Base-by-base conservation (phyloP, 1,139 yeast species). In the Suhomyces terraborum region DNA sequence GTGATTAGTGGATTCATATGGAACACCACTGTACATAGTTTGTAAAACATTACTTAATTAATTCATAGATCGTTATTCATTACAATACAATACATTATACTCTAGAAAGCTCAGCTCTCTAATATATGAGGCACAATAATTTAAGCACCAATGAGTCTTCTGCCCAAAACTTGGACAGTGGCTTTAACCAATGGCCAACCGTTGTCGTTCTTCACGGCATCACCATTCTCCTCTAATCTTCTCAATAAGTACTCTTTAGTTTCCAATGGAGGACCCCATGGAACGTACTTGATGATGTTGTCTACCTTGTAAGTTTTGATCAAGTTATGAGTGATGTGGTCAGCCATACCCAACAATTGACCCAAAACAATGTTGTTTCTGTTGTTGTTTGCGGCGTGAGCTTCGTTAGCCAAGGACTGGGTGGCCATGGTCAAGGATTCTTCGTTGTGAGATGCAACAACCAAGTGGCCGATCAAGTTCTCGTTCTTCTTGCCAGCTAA, bases 181-280 rank as follows among this genome's bases (percentile, higher is more conserved):
- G 81, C 82, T 56, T 74, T 79, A 36, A 85, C 74, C 56, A 86
- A 74, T 32, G 84, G 84, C 78, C 84, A 81, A 28, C 97, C 97
- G 49, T 88, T 88, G 62, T 87, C 95, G 43, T 75, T 74, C 68
- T 94, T 83, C 7, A 89, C 96, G 10, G 98, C 96, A 64, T 91
- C 97, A 23, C 96, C 96, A 58, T 93, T 93, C 69, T 93, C 98
- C 67, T 91, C 97, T 51, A 93, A 74, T 67, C 98, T 80, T 73
- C 98, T 84, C 50, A 84, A 73, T 52, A 93, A 70, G 61, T 93
- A 93, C 53, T 88, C 95, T 68, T 88, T 88, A 43, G 97, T 89
- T 67, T 93, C 98, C 52, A 80, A 68, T 43, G 96, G 95, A 28
- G 98, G 98, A 8, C 98, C 98, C 97, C 98, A 93, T 13, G 98